Evolutionary conservation across 2,329 filamentous ascomycete species (phyloP).

Genomic region (Capronia americana): DNA sequence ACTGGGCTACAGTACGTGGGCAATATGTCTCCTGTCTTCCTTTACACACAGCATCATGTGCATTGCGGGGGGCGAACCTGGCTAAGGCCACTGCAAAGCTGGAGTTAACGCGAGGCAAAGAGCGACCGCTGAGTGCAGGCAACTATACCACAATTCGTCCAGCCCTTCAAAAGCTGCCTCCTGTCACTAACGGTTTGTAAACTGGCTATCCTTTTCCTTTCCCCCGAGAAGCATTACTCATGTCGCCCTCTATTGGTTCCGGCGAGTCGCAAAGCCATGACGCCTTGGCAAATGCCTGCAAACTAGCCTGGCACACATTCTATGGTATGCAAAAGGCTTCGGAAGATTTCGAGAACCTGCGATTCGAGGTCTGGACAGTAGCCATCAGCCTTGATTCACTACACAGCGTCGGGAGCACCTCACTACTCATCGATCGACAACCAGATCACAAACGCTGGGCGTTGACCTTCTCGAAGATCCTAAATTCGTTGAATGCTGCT

Average conservation of each 20-base stretch:
- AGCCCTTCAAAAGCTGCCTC: conserved; percentile 15
- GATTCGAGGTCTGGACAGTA: conserved; percentile 37
- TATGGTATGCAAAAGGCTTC: conserved; percentile 37
- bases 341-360: conserved; percentile 37
- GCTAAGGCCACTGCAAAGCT: neutral
- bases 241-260: conserved; percentile 30
- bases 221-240: conserved; percentile 4
- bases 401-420: conserved; percentile 35
- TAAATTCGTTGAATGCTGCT: conserved; percentile 29
- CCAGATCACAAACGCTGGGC: conserved; percentile 33
- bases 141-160: neutral
- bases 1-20: neutral
- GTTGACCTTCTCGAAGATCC: conserved; percentile 35
- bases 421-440: conserved; percentile 35
- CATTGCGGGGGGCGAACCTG: neutral
- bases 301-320: conserved; percentile 36
- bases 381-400: conserved; percentile 35
- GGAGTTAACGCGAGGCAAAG: neutral
- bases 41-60: neutral
- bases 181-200: neutral
- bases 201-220: conserved; percentile 1
- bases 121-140: neutral
- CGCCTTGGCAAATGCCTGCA: conserved; percentile 34
- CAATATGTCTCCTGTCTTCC: conserved; percentile 3
- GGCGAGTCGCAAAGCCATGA: conserved; percentile 16